Evolutionary conservation across 1,284 basidiomycete genomes (phyloP).

Genomic region (Cryptococcus deneoformans): DNA sequence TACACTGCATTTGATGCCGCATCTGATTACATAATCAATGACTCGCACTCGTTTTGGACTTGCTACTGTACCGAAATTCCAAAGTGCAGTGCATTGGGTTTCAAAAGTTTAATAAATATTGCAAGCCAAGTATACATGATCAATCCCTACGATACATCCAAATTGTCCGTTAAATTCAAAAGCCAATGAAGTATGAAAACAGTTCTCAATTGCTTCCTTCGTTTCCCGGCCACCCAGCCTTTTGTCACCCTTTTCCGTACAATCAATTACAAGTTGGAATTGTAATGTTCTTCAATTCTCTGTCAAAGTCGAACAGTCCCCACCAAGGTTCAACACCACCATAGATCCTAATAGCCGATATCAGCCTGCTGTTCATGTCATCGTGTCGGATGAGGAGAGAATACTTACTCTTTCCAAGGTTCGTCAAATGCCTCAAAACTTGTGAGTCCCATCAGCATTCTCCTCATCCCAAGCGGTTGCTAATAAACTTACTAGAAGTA

Average conservation of each 20-base stretch:
- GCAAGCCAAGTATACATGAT: too few relatives aligned
- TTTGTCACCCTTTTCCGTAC: neutral
- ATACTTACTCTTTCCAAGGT: constrained; percentile 66
- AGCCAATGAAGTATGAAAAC: neutral
- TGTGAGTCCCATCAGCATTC: constrained; percentile 20
- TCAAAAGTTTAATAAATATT: too few relatives aligned
- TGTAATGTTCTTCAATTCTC: constrained; percentile 51
- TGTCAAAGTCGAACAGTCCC: constrained; percentile 62
- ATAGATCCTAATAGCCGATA: constrained; percentile 50
- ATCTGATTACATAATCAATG: too few relatives aligned
- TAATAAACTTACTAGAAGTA: constrained; percentile 58
- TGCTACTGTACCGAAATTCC: too few relatives aligned
- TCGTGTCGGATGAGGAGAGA: neutral
- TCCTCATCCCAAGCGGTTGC: neutral
- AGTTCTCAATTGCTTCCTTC: neutral
- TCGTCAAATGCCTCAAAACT: constrained; percentile 71
- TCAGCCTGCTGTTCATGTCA: neutral
- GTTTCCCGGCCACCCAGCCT: neutral
- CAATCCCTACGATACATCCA: neutral
- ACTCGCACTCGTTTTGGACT: too few relatives aligned
- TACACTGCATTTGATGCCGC: neutral
- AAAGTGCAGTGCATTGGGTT: too few relatives aligned
- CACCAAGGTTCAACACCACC: constrained; percentile 81
- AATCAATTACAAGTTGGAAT: constrained; percentile 38
- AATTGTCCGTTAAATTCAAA: neutral